Base-by-base conservation (phyloP, 2,329 filamentous ascomycete species). In the Arthroderma sp. region DNA sequence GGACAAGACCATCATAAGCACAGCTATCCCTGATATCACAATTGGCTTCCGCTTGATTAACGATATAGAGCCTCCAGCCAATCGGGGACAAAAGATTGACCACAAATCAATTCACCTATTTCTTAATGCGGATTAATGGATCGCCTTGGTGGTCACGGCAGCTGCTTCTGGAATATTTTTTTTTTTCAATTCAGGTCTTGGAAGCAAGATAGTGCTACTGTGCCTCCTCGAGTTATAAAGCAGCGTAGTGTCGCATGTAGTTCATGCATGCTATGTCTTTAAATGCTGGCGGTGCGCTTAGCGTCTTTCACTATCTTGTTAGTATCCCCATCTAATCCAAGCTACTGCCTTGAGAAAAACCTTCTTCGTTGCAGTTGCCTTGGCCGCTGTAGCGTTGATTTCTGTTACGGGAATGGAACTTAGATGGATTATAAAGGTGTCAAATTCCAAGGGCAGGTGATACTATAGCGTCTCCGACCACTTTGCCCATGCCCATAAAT, bases 101-200 rank as follows among this genome's bases (percentile, higher is more conserved):
- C 71, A 71, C n/a, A n/a, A n/a, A n/a, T n/a, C n/a, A n/a, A n/a
- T n/a, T n/a, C n/a, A n/a, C n/a, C n/a, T n/a, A n/a, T n/a, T n/a
- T n/a, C n/a, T n/a, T n/a, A n/a, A n/a, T n/a, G n/a, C n/a, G n/a
- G n/a, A n/a, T n/a, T n/a, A n/a, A n/a, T n/a, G n/a, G n/a, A 75
- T 79, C 53, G 72, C 72, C 0, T 68, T 80, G 9, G 74, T 81
- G 25, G 70, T 77, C 0, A 68, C 81, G 2, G 78, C 78, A 58
- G 73, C 74, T n/a, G 71, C 8, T 71, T 73, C 1, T 71, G 74
- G 4, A 69, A 72, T 2, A 74, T 77, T 57, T 56, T 70, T 21
- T 59, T 57, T 0, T 62, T 74, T 57, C 71, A 77, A 59, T 59
- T 61, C 55, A 71, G n/a, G 67, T 63, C 43, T n/a, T n/a, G 51